Evolutionary conservation across 305 asterid species (phyloP).

Genomic region (Solanum chacoense): DNA sequence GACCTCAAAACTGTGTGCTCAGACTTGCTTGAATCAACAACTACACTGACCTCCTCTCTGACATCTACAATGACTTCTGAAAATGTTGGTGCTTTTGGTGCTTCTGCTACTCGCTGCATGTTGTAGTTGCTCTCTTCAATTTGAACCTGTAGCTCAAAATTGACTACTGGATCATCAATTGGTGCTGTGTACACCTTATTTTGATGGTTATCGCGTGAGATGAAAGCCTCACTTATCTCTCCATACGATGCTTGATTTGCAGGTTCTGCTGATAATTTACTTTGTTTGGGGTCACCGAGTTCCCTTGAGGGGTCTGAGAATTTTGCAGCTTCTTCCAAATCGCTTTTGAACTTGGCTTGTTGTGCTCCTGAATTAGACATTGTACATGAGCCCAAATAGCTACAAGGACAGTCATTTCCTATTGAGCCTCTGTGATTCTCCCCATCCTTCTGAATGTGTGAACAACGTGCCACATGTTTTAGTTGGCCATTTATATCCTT

Average conservation of each 20-base stretch:
- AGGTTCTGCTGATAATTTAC: conserved; percentile 60
- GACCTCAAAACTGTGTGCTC: conserved; percentile 37
- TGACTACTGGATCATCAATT: conserved; percentile 17
- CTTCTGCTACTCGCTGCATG: conserved; percentile 26
- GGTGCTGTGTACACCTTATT: conserved; percentile 15
- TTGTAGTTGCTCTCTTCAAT: conserved; percentile 22
- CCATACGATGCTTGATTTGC: conserved; percentile 38
- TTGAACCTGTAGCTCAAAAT: conserved; percentile 13
- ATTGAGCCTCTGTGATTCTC: conserved; percentile 15
- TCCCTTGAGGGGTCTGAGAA: conserved; percentile 19
- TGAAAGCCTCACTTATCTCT: conserved; percentile 26
- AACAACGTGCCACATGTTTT: conserved; percentile 20
- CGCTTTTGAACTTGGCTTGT: conserved; percentile 13
- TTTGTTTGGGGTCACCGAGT: conserved; percentile 36
- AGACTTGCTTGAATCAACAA: conserved; percentile 25
- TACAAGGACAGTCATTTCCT: not conserved
- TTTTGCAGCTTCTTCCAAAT: conserved; percentile 19
- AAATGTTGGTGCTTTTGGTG: conserved; percentile 15
- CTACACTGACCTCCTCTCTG: conserved; percentile 36
- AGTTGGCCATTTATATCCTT: conserved; percentile 17
- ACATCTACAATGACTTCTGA: conserved; percentile 30
- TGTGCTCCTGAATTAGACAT: conserved; percentile 24
- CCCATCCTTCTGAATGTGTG: conserved; percentile 24
- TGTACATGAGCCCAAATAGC: conserved; percentile 16
- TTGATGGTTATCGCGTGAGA: conserved; percentile 25